Conservation (phyloP, 306 rosid species). For the Lathyrus oleraceus region DNA sequence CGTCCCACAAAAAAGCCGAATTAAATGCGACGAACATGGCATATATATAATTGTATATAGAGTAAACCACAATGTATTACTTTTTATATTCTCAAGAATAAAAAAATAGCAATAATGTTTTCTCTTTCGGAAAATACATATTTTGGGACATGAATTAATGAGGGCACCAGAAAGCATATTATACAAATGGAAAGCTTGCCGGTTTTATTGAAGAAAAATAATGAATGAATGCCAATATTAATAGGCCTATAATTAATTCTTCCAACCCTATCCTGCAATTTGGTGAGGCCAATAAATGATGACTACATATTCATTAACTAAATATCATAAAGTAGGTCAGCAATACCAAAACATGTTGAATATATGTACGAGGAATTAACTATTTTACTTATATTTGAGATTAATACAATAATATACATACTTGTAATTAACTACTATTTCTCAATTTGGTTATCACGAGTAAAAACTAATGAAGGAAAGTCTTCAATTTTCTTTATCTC, state of each 20-base stretch:
- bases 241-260: neutral
- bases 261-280: neutral
- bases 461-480: neutral
- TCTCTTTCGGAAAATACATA: neutral
- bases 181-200: neutral
- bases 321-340: neutral
- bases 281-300: slow-evolving; percentile 37
- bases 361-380: neutral
- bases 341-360: neutral
- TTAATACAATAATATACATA: neutral
- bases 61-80: too few relatives aligned
- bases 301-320: neutral
- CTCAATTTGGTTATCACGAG: neutral
- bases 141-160: neutral
- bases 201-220: neutral
- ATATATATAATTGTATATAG: too few relatives aligned
- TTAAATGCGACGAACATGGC: too few relatives aligned
- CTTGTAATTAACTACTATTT: neutral
- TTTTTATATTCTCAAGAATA: too few relatives aligned
- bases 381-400: too few relatives aligned
- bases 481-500: neutral
- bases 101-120: too few relatives aligned
- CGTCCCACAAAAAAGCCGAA: too few relatives aligned
- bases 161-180: neutral
- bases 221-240: neutral